Evolutionary conservation across 176 grass and related monocot species (phyloP).

Genomic region (Phoenix dactylifera): DNA sequence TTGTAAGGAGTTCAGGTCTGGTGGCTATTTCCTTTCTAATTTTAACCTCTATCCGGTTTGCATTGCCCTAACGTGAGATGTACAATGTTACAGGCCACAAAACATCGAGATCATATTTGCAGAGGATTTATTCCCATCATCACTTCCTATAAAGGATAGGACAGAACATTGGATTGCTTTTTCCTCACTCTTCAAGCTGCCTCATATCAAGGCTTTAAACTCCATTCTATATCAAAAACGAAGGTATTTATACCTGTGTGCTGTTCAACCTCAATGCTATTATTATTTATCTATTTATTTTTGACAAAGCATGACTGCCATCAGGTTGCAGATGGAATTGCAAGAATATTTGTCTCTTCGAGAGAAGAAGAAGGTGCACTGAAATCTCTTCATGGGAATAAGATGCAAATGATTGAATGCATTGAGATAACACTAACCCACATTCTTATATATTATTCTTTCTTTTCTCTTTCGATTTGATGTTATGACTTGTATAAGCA

Average conservation of each 20-base stretch:
- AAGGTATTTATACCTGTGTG: conserved; percentile 41
- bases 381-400: conserved; percentile 5
- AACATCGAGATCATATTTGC: conserved; percentile 67
- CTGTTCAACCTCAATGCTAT: background rate
- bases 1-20: conserved; percentile 63
- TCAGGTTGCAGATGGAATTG: conserved; percentile 85
- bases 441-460: too few species aligned
- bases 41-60: background rate
- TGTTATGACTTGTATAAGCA: too few species aligned
- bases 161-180: conserved; percentile 77
- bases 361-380: conserved; percentile 52
- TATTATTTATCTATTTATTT: too few species aligned
- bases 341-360: conserved; percentile 66
- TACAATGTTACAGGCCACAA: conserved; percentile 42
- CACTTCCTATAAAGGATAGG: conserved; percentile 80
- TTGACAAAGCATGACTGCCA: conserved; percentile 5
- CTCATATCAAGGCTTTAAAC: conserved; percentile 69
- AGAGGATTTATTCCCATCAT: conserved; percentile 73
- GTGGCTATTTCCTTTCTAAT: too few species aligned
- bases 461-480: too few species aligned
- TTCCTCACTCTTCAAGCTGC: conserved; percentile 62
- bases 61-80: conserved; percentile 18
- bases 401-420: too few species aligned
- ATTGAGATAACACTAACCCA: too few species aligned
- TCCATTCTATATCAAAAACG: conserved; percentile 72